Evolutionary conservation across 1,139 yeast species (phyloP).

Genomic region (Saccharomycopsis hybrid): DNA sequence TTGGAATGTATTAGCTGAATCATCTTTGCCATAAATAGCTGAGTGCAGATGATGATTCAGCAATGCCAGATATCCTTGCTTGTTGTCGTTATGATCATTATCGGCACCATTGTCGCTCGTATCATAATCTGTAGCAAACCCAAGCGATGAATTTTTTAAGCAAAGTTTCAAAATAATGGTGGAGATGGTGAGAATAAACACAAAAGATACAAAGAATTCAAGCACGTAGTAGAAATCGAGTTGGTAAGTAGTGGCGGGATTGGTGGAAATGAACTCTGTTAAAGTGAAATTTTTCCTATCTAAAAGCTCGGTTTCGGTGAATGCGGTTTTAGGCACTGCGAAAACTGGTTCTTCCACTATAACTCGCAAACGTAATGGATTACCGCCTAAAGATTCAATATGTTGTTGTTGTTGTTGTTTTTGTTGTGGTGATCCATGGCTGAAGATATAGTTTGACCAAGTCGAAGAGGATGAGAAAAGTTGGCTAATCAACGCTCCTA

Average conservation of each 20-base stretch:
- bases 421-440: too few relatives aligned
- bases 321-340: slow-evolving; percentile 21
- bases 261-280: slow-evolving; percentile 1
- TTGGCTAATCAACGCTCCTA: slow-evolving; percentile 24
- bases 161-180: slow-evolving; percentile 31
- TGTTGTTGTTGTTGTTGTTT: too few relatives aligned
- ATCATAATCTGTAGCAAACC: not conserved
- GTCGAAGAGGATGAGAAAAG: too few relatives aligned
- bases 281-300: too few relatives aligned
- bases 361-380: slow-evolving; percentile 3
- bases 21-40: too few relatives aligned
- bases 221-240: slow-evolving; percentile 37
- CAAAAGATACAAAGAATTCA: slow-evolving; percentile 38
- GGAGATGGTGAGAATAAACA: slow-evolving; percentile 36
- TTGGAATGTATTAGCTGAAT: not conserved
- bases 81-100: too few relatives aligned
- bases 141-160: not conserved
- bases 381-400: too few relatives aligned
- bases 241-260: slow-evolving; percentile 28
- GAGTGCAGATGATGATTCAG: too few relatives aligned
- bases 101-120: too few relatives aligned
- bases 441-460: too few relatives aligned
- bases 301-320: too few relatives aligned
- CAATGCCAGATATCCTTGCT: too few relatives aligned
- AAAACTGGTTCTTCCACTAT: slow-evolving; percentile 27